Percentiles rank a stretch among this genome's conserved stretches.
phyloP scores from a whole-genome alignment of 2,329 filamentous ascomycete genomes.

The Septoria linicola region DNA sequence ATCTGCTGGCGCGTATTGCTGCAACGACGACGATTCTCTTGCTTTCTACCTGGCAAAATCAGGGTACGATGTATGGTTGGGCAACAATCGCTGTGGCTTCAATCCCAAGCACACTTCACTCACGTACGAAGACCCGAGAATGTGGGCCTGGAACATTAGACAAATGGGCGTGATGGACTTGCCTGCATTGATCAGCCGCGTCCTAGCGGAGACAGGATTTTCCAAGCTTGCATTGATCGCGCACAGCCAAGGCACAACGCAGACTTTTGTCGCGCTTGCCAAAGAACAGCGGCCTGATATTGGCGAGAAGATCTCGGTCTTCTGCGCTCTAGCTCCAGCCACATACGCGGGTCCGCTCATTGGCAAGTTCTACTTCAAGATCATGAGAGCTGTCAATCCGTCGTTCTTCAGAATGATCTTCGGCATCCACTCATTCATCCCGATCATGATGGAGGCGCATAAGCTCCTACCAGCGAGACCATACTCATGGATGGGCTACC shows the following conservation, averaged over 20 bases:
- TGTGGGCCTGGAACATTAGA: constrained; percentile 96
- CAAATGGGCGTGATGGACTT: constrained; percentile 92
- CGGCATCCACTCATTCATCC: constrained; percentile 90
- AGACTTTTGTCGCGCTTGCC: constrained; percentile 82
- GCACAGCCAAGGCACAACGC: constrained; percentile 88
- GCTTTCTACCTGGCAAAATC: constrained; percentile 91
- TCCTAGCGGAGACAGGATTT: constrained; percentile 80
- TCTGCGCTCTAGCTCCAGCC: constrained; percentile 86
- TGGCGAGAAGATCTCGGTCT: constrained; percentile 78
- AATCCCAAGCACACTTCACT: constrained; percentile 72
- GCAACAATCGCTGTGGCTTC: constrained; percentile 89
- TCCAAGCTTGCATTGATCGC: constrained; percentile 77
- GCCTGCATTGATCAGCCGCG: constrained; percentile 73
- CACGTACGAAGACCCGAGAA: constrained; percentile 72
- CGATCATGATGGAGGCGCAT: constrained; percentile 88
- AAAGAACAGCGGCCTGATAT: constrained; percentile 87
- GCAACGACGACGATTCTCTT: constrained; percentile 83
- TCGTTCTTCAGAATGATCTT: constrained; percentile 77
- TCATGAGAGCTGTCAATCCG: constrained; percentile 79
- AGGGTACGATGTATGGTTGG: constrained; percentile 93
- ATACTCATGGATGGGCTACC: constrained; percentile 82
- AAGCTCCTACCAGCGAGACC: constrained; percentile 60
- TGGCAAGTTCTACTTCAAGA: constrained; percentile 84
- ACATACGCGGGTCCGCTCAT: constrained; percentile 86
- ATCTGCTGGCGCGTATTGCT: constrained; percentile 82